Percentiles rank a stretch among this genome's conserved stretches.
These are phyloP conservation scores for Chlamydomonas incerta DNA, from an alignment of 139 green algal genomes.

Conservation along the genomic window DNA sequence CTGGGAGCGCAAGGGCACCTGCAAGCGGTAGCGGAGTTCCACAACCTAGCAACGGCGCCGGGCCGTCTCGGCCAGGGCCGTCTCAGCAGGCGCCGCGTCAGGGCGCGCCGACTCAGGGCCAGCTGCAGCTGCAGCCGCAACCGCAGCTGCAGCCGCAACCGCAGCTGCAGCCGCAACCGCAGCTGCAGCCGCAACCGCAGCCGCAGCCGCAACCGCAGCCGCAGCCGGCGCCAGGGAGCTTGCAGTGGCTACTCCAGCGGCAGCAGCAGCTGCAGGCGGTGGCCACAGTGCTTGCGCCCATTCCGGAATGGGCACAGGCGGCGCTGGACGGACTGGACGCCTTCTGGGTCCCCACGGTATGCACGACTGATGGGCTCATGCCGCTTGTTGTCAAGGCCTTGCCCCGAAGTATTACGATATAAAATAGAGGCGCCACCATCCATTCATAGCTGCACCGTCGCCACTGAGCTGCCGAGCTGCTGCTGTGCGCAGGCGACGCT, in stretches of 20 bases:
- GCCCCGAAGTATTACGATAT: background rate
- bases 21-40: too few species aligned
- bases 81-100: too few species aligned
- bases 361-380: too few species aligned
- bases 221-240: too few species aligned
- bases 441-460: background rate
- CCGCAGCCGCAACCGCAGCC: too few species aligned
- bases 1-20: too few species aligned
- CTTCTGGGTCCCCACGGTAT: constrained; percentile 19
- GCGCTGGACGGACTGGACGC: constrained; percentile 8
- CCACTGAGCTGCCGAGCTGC: background rate
- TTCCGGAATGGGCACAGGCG: constrained; percentile 7
- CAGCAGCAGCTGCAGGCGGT: background rate
- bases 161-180: background rate
- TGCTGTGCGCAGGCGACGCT: constrained; percentile 7
- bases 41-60: too few species aligned
- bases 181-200: background rate
- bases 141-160: background rate
- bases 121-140: background rate
- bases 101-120: too few species aligned
- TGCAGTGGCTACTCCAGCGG: background rate
- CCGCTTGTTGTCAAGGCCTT: background rate
- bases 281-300: background rate
- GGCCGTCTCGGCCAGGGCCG: too few species aligned
- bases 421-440: background rate